Evolutionary conservation across 352 stramenopile genomes (phyloP), one percentile per base, ranked within the genome.

Genomic region (Peronosclerospora sorghi): DNA sequence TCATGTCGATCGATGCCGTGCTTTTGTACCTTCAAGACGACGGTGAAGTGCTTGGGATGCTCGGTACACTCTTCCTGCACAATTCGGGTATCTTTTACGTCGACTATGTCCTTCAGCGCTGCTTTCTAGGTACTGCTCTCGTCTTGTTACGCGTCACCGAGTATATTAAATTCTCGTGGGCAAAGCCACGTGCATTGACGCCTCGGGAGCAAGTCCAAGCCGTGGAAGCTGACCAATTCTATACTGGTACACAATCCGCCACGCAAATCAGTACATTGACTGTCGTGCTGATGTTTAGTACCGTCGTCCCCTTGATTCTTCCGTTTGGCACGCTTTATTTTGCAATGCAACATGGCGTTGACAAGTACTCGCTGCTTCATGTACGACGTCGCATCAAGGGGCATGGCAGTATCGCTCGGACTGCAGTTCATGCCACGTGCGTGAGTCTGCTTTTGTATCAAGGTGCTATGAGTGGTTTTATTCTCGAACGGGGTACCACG

Each of bases 51-150:
- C 54, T 90, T 14, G 73, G 82, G 24, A 85, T 90, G 60, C 60
- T 92, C 0, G 79, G 78, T 10, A 86, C 77, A 29, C 65, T 92
- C 14, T 92, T 92, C 53, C 41, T 92, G 32, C 76, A 86, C 70
- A 92, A 92, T 44, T 88, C 79, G 13, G 79, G 79, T n/a, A 78
- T 89, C 29, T 92, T 92, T 48, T 92, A 88, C 62, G 74, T 89
- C 41, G 83, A 86, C 52, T 92, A 92, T 41, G 71, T 89, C 39
- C 65, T 92, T 26, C 79, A 92, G 62, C 74, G 79, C 12, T 77
- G 67, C 32, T 92, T 92, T 51, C 51, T 92, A 8, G 76, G 79
- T 7, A 87, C 76, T 23, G 75, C 74, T 17, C 71, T 92, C 19
- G 74, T 77, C 19, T 46, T 88, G 39, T 48, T 92, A 37, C 76